Conservation (phyloP, 2,329 filamentous ascomycete genomes). For the Fusarium chaquense region DNA sequence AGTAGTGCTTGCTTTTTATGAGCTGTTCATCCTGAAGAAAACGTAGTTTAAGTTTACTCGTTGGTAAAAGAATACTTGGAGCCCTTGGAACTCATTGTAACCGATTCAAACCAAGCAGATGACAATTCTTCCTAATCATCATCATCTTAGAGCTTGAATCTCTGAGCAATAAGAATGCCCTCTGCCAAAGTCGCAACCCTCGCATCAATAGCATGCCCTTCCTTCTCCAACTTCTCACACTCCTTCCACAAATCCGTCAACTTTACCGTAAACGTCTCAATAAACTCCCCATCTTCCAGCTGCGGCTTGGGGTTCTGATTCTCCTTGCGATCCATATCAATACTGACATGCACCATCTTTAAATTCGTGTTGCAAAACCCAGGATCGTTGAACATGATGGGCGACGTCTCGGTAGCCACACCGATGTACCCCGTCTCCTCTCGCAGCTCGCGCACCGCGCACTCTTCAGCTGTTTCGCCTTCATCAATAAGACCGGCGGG, state of each 20-base stretch:
- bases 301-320: conserved; percentile 77
- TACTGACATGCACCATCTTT: conserved; percentile 77
- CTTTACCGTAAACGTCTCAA: conserved; percentile 80
- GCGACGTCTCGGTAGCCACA: conserved; percentile 66
- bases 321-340: conserved; percentile 76
- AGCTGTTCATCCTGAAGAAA: not conserved
- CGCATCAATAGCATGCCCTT: conserved; percentile 84
- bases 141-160: conserved; percentile 56
- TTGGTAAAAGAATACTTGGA: not conserved
- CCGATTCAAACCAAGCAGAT: not conserved
- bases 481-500: conserved; percentile 74
- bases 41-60: not conserved
- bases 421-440: conserved; percentile 77
- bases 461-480: conserved; percentile 70
- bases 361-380: conserved; percentile 76
- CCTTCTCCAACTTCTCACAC: conserved; percentile 72
- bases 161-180: conserved; percentile 78
- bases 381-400: conserved; percentile 75
- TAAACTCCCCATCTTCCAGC: conserved; percentile 84
- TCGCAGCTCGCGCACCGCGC: conserved; percentile 72
- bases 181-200: conserved; percentile 82
- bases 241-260: conserved; percentile 73
- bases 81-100: not conserved
- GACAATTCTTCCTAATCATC: too few relatives aligned
- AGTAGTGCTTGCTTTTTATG: too few relatives aligned